phyloP scores from a whole-genome alignment of 164 flowering plant species.

The Cinnamomum chago region DNA sequence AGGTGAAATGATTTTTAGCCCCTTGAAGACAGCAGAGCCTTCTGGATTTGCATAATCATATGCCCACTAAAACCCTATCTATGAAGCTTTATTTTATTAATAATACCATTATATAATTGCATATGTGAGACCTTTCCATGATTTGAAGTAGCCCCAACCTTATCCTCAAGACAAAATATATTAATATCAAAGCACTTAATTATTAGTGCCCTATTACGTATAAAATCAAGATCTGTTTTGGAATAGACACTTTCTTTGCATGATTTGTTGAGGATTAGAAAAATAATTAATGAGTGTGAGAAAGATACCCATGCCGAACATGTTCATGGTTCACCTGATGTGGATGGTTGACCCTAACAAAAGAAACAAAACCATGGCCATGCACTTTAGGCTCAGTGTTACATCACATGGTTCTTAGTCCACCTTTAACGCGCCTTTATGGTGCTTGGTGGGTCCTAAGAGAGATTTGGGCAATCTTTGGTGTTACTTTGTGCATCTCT shows the following conservation, averaged over 20 bases:
- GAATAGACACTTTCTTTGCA: neutral
- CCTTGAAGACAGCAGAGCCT: neutral
- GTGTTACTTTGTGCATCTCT: neutral
- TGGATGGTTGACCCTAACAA: conserved; percentile 11
- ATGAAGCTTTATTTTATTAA: neutral
- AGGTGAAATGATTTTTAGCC: neutral
- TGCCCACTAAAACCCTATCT: conserved; percentile 1
- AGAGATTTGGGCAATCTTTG: neutral
- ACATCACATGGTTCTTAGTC: conserved; percentile 3
- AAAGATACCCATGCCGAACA: conserved; percentile 1
- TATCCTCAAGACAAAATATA: neutral
- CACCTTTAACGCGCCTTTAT: neutral
- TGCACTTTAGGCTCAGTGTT: conserved; percentile 9
- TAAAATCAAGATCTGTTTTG: neutral
- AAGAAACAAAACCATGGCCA: conserved; percentile 5
- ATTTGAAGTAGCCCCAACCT: conserved; percentile 3
- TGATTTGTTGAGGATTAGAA: conserved; percentile 1
- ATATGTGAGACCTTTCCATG: conserved; percentile 9
- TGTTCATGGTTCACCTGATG: conserved; percentile 5
- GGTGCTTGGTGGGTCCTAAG: conserved; percentile 1
- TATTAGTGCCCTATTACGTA: conserved; percentile 4
- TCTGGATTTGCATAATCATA: conserved; percentile 6
- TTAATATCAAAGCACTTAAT: neutral
- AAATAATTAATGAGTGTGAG: neutral
- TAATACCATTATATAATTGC: neutral